Evolutionary conservation across 352 stramenopile species (phyloP).

Genomic region (Pythium oligandrum): DNA sequence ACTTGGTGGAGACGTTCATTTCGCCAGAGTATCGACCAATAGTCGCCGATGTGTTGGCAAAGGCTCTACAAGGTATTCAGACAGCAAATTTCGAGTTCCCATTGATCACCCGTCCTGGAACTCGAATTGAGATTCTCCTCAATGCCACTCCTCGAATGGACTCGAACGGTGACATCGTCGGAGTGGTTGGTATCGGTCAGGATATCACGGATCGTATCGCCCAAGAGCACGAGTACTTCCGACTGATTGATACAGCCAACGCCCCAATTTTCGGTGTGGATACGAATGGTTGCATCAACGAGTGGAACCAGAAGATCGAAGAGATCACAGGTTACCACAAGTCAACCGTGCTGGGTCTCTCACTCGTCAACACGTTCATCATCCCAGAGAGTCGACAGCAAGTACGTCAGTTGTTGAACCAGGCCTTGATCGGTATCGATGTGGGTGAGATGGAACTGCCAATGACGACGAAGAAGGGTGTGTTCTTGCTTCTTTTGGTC

Average conservation of each 20-base stretch:
- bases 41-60: constrained; percentile 67
- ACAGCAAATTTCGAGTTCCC: constrained; percentile 89
- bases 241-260: constrained; percentile 76
- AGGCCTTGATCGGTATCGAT: constrained; percentile 78
- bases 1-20: constrained; percentile 85
- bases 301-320: constrained; percentile 87
- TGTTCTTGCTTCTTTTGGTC: constrained; percentile 66
- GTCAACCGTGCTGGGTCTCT: constrained; percentile 57
- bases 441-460: constrained; percentile 88
- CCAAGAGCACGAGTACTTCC: constrained; percentile 67
- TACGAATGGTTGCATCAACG: constrained; percentile 75
- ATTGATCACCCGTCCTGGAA: constrained; percentile 61
- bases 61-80: constrained; percentile 67
- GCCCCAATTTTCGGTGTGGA: constrained; percentile 85
- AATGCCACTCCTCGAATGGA: constrained; percentile 72
- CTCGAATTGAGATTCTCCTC: constrained; percentile 63
- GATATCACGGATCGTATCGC: constrained; percentile 76
- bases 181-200: constrained; percentile 83
- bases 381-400: constrained; percentile 61
- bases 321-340: constrained; percentile 82
- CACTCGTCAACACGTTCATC: constrained; percentile 78
- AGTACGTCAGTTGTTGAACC: constrained; percentile 69
- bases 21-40: constrained; percentile 59
- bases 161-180: constrained; percentile 72
- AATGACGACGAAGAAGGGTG: constrained; percentile 72